These are phyloP conservation scores for Botrytis medusae DNA, from an alignment of 2,329 filamentous ascomycete genomes.

Conservation along the genomic window DNA sequence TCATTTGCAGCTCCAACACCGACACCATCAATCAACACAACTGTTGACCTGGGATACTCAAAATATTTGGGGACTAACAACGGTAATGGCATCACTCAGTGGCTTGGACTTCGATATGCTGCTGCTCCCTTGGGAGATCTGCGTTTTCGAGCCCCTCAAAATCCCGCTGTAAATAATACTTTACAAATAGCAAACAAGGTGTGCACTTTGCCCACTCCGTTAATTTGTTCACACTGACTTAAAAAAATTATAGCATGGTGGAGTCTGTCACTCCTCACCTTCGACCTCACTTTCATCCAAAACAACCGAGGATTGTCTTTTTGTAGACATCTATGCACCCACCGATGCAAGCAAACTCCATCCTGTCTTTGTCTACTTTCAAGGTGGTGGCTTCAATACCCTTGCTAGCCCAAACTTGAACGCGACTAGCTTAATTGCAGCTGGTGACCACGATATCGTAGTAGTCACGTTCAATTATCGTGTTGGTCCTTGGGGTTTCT, in stretches of 20 bases:
- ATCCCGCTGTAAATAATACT: constrained; percentile 48
- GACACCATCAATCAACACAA: constrained; percentile 15
- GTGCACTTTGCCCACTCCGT: constrained; percentile 11
- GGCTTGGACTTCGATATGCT: constrained; percentile 75
- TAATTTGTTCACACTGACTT: neutral
- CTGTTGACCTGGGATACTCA: constrained; percentile 64
- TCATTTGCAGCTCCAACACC: constrained; percentile 8
- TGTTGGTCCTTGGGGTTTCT: constrained; percentile 71
- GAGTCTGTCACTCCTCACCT: constrained; percentile 33
- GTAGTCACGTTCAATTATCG: constrained; percentile 76
- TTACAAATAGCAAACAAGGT: constrained; percentile 35
- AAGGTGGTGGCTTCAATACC: constrained; percentile 61
- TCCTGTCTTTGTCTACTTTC: constrained; percentile 61
- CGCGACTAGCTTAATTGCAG: constrained; percentile 59
- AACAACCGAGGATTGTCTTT: constrained; percentile 66
- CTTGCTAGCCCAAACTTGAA: constrained; percentile 55
- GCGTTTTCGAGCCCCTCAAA: constrained; percentile 66
- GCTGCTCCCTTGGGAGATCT: constrained; percentile 64
- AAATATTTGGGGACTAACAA: constrained; percentile 59
- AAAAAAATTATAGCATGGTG: constrained; percentile 28
- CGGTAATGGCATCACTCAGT: constrained; percentile 62
- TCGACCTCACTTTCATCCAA: constrained; percentile 27
- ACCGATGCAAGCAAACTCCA: constrained; percentile 47
- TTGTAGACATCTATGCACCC: constrained; percentile 64
- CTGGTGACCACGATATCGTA: constrained; percentile 59